Conservation (phyloP, 495 filamentous ascomycete genomes). For the Letharia lupina region DNA sequence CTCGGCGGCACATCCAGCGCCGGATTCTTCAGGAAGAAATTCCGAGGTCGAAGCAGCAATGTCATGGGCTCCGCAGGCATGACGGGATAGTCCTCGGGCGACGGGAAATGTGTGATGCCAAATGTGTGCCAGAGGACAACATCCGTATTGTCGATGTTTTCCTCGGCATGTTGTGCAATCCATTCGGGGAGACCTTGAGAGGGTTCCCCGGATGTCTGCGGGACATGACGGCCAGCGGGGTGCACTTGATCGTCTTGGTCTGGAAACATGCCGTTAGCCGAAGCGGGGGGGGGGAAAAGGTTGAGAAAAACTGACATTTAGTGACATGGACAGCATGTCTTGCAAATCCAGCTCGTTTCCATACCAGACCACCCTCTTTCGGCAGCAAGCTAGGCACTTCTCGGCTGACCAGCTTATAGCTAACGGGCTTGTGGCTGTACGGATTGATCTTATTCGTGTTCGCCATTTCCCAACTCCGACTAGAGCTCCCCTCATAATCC, state of each 20-base stretch:
- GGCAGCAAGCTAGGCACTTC: constrained; percentile 76
- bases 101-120: constrained; percentile 83
- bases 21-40: constrained; percentile 85
- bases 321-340: constrained; percentile 89
- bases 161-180: constrained; percentile 59
- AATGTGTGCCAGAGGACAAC: constrained; percentile 96
- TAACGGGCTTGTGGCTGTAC: constrained; percentile 76
- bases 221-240: constrained; percentile 88
- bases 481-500: constrained; percentile 73
- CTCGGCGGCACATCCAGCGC: constrained; percentile 81
- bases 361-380: constrained; percentile 74
- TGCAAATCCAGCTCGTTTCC: constrained; percentile 91
- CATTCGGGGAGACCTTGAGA: constrained; percentile 71
- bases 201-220: constrained; percentile 82
- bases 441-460: constrained; percentile 79
- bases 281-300: neutral
- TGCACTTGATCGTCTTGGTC: constrained; percentile 81
- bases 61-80: constrained; percentile 93
- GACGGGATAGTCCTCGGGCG: constrained; percentile 88
- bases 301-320: constrained; percentile 53
- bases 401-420: constrained; percentile 85
- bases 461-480: constrained; percentile 84
- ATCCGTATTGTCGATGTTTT: constrained; percentile 76
- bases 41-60: constrained; percentile 68
- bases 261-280: constrained; percentile 27